Conservation (phyloP, 148 eudicot species). For the Camellia lanceoleosa region DNA sequence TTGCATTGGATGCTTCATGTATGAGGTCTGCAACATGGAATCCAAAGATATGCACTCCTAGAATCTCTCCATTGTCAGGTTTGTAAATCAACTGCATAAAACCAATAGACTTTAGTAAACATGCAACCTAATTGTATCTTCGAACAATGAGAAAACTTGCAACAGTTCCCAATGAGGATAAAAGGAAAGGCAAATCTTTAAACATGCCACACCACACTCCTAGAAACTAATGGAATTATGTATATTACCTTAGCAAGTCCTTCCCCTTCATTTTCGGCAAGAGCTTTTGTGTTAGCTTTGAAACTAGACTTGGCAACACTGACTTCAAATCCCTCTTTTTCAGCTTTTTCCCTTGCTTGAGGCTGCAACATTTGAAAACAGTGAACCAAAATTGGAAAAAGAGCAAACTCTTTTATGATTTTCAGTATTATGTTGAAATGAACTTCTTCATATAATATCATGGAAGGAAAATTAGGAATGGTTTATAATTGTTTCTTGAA, state of each 20-base stretch:
- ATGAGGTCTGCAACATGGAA: constrained; percentile 98
- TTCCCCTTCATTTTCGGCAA: constrained; percentile 99
- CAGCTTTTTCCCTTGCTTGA: constrained; percentile 93
- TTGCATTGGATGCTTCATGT: constrained; percentile 98
- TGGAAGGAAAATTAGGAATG: neutral
- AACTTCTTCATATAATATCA: neutral
- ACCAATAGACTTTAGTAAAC: constrained; percentile 6
- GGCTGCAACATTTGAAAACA: constrained; percentile 49
- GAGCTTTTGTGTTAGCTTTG: constrained; percentile 99
- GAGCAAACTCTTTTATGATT: neutral
- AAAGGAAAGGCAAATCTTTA: neutral
- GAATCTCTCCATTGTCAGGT: constrained; percentile 98
- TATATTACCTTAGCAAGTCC: constrained; percentile 89
- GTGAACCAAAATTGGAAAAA: constrained; percentile 5
- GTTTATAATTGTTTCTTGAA: neutral
- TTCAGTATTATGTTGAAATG: neutral
- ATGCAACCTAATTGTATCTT: neutral
- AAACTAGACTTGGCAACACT: constrained; percentile 93
- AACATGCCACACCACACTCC: neutral
- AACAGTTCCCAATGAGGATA: neutral
- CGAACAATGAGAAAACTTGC: neutral
- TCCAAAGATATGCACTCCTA: constrained; percentile 97
- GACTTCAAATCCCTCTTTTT: constrained; percentile 87
- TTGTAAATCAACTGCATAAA: constrained; percentile 83
- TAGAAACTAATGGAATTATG: neutral